Conservation (phyloP, 768 basidiomycete genomes). For the Infundibulicybe gibba region DNA sequence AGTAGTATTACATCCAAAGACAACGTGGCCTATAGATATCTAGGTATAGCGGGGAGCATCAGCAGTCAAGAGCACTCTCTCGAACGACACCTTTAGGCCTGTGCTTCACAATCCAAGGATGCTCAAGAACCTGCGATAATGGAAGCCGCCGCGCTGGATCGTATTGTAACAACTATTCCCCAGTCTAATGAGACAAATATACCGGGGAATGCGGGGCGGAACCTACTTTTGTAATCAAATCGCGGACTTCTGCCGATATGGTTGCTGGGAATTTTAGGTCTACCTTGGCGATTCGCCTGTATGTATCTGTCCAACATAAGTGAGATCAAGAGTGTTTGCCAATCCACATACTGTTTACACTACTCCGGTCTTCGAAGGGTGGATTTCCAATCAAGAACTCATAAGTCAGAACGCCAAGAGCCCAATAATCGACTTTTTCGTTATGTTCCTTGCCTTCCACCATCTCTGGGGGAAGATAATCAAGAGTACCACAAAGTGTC, state of each 20-base stretch:
- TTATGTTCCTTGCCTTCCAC: conserved; percentile 88
- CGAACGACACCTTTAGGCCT: conserved; percentile 41
- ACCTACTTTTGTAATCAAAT: conserved; percentile 59
- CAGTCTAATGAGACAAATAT: not conserved
- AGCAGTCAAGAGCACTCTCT: conserved; percentile 10
- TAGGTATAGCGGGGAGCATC: too few species aligned
- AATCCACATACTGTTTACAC: conserved; percentile 60
- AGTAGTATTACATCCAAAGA: too few species aligned
- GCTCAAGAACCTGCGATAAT: conserved; percentile 67
- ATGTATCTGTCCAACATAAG: conserved; percentile 58
- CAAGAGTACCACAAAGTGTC: conserved; percentile 93
- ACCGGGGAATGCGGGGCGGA: not conserved
- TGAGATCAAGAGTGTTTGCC: not conserved
- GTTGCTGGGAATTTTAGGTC: conserved; percentile 65
- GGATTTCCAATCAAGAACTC: conserved; percentile 86
- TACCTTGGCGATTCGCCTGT: conserved; percentile 85
- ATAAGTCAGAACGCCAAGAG: conserved; percentile 92
- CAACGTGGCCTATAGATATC: too few species aligned
- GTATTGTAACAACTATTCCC: conserved; percentile 74
- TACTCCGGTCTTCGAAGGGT: conserved; percentile 80
- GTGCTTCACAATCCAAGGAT: conserved; percentile 84
- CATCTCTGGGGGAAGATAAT: conserved; percentile 99
- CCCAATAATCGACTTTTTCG: conserved; percentile 94
- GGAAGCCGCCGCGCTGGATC: conserved; percentile 77
- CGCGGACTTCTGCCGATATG: conserved; percentile 62